A percentile compares a stretch with the other conserved stretches of the same genome.
Conservation (phyloP, 208 protist genomes). For the Leishmania turanica region DNA sequence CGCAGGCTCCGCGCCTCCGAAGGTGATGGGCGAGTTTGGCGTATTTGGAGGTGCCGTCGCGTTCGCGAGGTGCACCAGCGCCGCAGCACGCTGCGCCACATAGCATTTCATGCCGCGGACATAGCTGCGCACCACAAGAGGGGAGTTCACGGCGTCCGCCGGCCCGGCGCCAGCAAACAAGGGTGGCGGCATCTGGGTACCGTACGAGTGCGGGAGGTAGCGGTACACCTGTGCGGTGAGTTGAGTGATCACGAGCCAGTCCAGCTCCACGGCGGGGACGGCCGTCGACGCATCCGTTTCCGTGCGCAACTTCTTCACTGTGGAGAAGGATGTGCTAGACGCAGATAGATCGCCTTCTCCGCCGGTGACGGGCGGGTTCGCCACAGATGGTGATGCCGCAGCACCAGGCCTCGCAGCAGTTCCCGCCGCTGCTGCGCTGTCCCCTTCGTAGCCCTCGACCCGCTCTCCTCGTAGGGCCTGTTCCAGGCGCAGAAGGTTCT, state of each 20-base stretch:
- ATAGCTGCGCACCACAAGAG: conserved; percentile 34
- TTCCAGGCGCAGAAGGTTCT: conserved; percentile 79
- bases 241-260: conserved; percentile 61
- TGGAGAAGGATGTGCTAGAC: conserved; percentile 1
- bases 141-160: conserved; percentile 7
- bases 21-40: background rate
- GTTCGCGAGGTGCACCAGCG: conserved; percentile 30
- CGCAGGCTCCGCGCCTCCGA: conserved; percentile 3
- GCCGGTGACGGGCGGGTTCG: conserved; percentile 14
- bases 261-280: conserved; percentile 11
- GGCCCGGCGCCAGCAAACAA: conserved; percentile 46
- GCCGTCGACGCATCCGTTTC: background rate
- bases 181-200: conserved; percentile 85
- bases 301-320: conserved; percentile 11
- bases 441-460: conserved; percentile 20
- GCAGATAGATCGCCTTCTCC: background rate
- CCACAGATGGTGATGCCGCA: conserved; percentile 6
- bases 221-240: conserved; percentile 84
- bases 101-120: conserved; percentile 49
- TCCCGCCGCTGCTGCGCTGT: background rate
- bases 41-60: background rate
- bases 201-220: conserved; percentile 76
- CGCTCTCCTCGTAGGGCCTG: conserved; percentile 19
- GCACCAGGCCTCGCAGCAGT: background rate
- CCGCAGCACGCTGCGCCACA: conserved; percentile 38